Evolutionary conservation across 345 rosid genomes (phyloP).

Genomic region (Lagerstroemia speciosa): DNA sequence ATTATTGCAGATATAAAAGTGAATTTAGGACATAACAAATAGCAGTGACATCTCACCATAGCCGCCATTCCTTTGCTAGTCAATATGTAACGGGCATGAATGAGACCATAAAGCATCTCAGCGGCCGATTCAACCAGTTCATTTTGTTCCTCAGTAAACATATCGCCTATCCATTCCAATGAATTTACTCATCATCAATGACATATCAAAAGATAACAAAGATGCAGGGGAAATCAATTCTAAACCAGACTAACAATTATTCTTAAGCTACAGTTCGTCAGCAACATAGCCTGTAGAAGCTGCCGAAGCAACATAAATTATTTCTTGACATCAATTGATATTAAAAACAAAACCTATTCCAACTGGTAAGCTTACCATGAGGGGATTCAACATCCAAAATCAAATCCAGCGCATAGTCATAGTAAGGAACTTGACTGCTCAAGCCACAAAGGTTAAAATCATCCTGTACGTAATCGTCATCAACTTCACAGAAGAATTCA

Average conservation of each 20-base stretch:
- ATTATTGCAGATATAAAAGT: neutral
- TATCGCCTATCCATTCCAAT: slow-evolving; percentile 56
- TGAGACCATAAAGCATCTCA: slow-evolving; percentile 93
- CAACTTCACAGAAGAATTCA: too few species aligned
- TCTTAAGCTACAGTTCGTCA: neutral
- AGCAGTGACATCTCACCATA: slow-evolving; percentile 47
- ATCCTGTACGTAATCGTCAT: slow-evolving; percentile 96
- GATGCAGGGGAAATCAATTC: neutral
- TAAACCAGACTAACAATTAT: neutral
- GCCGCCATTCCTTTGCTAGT: slow-evolving; percentile 94
- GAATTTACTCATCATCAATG: slow-evolving; percentile 12
- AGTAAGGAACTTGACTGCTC: slow-evolving; percentile 95
- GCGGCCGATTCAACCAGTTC: slow-evolving; percentile 92
- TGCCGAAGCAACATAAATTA: neutral
- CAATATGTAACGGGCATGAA: slow-evolving; percentile 89
- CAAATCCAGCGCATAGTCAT: slow-evolving; percentile 95
- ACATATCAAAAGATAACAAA: slow-evolving; percentile 4
- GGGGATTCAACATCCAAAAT: slow-evolving; percentile 93
- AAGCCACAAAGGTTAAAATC: slow-evolving; percentile 93
- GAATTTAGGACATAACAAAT: too few species aligned
- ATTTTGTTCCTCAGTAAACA: slow-evolving; percentile 94
- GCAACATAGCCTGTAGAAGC: neutral
- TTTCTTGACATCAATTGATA: neutral
- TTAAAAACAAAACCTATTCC: neutral
- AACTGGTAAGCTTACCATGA: slow-evolving; percentile 44